phyloP scores from a whole-genome alignment of 2,329 filamentous ascomycete genomes.

The Graphiopsis chlorocephala region DNA sequence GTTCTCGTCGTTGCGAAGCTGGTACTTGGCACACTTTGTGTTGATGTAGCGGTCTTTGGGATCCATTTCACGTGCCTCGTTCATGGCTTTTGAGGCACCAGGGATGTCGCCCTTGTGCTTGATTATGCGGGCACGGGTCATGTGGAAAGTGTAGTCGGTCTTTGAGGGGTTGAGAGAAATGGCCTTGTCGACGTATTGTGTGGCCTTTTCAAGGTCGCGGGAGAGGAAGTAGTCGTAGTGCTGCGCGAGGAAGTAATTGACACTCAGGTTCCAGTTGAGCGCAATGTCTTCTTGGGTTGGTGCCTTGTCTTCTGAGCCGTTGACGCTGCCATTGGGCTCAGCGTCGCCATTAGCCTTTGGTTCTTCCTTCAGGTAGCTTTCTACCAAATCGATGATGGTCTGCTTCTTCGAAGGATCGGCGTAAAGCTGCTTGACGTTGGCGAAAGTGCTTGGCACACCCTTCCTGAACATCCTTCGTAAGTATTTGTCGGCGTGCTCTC shows the following conservation, averaged over 20 bases:
- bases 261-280: conserved; percentile 67
- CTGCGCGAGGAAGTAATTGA: conserved; percentile 89
- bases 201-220: conserved; percentile 77
- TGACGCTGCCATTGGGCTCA: conserved; percentile 30
- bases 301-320: conserved; percentile 45
- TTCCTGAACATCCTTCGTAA: conserved; percentile 82
- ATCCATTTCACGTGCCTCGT: conserved; percentile 79
- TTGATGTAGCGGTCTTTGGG: conserved; percentile 95
- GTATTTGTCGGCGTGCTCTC: conserved; percentile 72
- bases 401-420: conserved; percentile 72
- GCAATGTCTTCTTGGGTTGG: conserved; percentile 50
- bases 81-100: conserved; percentile 84
- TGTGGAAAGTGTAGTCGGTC: conserved; percentile 87
- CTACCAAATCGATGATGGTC: conserved; percentile 70
- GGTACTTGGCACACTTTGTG: conserved; percentile 96
- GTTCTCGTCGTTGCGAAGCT: conserved; percentile 87
- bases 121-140: conserved; percentile 92
- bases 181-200: conserved; percentile 78
- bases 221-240: conserved; percentile 94
- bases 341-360: conserved; percentile 29
- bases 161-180: conserved; percentile 75
- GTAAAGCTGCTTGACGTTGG: conserved; percentile 94
- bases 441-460: conserved; percentile 92
- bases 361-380: conserved; percentile 63
- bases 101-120: conserved; percentile 81